Evolutionary conservation across 2,329 filamentous ascomycete genomes (phyloP).

Genomic region (Teratosphaeriaceae sp.): DNA sequence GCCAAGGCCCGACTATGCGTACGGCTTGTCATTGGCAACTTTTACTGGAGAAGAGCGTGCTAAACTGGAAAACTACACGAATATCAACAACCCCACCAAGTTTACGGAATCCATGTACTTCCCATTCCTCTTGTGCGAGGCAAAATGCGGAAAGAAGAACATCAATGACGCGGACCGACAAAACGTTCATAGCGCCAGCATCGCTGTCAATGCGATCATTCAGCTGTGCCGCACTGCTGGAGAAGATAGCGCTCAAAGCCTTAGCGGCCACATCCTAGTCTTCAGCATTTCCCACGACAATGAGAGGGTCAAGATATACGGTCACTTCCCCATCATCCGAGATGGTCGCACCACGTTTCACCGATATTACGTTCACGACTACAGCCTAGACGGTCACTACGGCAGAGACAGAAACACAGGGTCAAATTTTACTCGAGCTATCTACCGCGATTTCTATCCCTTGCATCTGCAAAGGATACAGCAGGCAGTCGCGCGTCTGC

Average conservation of each 20-base stretch:
- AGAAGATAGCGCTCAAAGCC: neutral
- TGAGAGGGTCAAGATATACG: conserved; percentile 11
- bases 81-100: conserved; percentile 5
- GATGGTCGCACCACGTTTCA: conserved; percentile 7
- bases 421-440: conserved; percentile 9
- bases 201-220: conserved; percentile 14
- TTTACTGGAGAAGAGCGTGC: conserved; percentile 10
- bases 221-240: conserved; percentile 8
- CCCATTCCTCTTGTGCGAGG: conserved; percentile 14
- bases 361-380: conserved; percentile 9
- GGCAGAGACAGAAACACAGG: conserved; percentile 8
- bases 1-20: conserved; percentile 11
- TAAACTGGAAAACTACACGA: conserved; percentile 9
- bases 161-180: conserved; percentile 15
- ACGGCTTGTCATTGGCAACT: conserved; percentile 6
- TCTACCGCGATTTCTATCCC: conserved; percentile 6
- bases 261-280: conserved; percentile 8
- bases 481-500: conserved; percentile 8
- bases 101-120: conserved; percentile 11
- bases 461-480: conserved; percentile 9
- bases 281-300: conserved; percentile 12
- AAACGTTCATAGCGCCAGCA: conserved; percentile 14
- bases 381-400: conserved; percentile 6
- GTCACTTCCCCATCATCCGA: conserved; percentile 8
- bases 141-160: conserved; percentile 8